A percentile compares a stretch with the other conserved stretches of the same genome.
Conservation (phyloP, 2,329 filamentous ascomycete species). For the Colletotrichum destructivum region DNA sequence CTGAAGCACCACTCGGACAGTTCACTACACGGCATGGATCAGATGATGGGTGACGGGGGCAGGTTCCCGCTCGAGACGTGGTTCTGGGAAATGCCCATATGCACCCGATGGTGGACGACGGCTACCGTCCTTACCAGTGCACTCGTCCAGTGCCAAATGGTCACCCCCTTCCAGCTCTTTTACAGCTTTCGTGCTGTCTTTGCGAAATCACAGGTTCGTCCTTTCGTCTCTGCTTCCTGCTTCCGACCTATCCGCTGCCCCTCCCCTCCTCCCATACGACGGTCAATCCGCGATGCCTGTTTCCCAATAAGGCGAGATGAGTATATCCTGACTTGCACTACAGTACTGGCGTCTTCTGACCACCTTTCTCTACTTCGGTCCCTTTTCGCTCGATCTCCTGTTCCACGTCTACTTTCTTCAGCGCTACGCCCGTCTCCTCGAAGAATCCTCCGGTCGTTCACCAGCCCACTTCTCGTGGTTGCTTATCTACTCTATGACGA, state of each 20-base stretch:
- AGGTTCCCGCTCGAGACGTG: slow-evolving; percentile 91
- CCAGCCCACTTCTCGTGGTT: slow-evolving; percentile 97
- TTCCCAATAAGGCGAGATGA: neutral
- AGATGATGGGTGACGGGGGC: slow-evolving; percentile 71
- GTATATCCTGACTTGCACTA: slow-evolving; percentile 20
- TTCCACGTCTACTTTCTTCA: slow-evolving; percentile 99
- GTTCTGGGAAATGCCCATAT: slow-evolving; percentile 99
- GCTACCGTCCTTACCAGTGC: slow-evolving; percentile 90
- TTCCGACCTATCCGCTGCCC: slow-evolving; percentile 18
- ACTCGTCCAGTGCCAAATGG: slow-evolving; percentile 91
- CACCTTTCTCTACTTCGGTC: slow-evolving; percentile 97
- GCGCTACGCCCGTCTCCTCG: slow-evolving; percentile 93
- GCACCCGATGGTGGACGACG: slow-evolving; percentile 97
- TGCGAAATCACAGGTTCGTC: slow-evolving; percentile 86
- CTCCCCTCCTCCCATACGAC: neutral
- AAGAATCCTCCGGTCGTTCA: slow-evolving; percentile 93
- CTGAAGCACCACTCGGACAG: slow-evolving; percentile 14
- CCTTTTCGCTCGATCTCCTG: slow-evolving; percentile 91
- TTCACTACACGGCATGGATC: slow-evolving; percentile 62
- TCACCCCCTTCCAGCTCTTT: slow-evolving; percentile 96
- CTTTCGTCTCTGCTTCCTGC: neutral
- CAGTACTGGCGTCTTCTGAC: slow-evolving; percentile 98
- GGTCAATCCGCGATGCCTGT: neutral
- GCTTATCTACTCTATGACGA: slow-evolving; percentile 85
- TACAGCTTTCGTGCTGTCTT: slow-evolving; percentile 96